phyloP scores from a whole-genome alignment of 2,329 filamentous ascomycete genomes.

The Fusarium sublunatum region DNA sequence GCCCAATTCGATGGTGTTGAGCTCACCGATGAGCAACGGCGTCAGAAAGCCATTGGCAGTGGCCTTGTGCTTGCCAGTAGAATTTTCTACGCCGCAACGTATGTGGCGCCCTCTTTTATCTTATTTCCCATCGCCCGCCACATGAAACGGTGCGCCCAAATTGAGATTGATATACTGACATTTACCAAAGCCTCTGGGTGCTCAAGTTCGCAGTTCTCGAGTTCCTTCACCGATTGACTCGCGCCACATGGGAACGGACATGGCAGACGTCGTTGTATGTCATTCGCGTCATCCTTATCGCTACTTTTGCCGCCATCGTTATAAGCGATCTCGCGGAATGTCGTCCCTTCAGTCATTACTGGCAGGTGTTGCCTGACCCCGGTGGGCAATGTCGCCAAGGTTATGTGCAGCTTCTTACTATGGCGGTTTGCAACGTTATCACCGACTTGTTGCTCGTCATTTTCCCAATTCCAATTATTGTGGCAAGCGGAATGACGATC shows the following conservation, averaged over 20 bases:
- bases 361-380: conserved; percentile 87
- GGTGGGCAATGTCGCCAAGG: conserved; percentile 87
- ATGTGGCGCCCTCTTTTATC: conserved; percentile 55
- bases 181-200: conserved; percentile 78
- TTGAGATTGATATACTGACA: conserved; percentile 44
- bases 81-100: conserved; percentile 91
- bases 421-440: conserved; percentile 88
- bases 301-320: conserved; percentile 84
- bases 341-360: conserved; percentile 77
- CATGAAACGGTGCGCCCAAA: background rate
- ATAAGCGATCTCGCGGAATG: conserved; percentile 88
- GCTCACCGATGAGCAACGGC: conserved; percentile 66
- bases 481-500: conserved; percentile 78
- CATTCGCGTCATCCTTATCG: conserved; percentile 78
- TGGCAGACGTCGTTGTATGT: conserved; percentile 77
- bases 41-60: conserved; percentile 77
- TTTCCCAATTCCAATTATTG: conserved; percentile 90
- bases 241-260: conserved; percentile 81
- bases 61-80: conserved; percentile 83
- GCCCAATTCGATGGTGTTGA: conserved; percentile 68
- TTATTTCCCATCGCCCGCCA: conserved; percentile 1
- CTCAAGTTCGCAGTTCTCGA: conserved; percentile 91
- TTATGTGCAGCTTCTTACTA: conserved; percentile 86
- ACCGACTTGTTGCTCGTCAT: conserved; percentile 89
- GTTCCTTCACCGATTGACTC: conserved; percentile 88